phyloP scores from a whole-genome alignment of 1,284 basidiomycete genomes.

The Leccinum pachyderme region DNA sequence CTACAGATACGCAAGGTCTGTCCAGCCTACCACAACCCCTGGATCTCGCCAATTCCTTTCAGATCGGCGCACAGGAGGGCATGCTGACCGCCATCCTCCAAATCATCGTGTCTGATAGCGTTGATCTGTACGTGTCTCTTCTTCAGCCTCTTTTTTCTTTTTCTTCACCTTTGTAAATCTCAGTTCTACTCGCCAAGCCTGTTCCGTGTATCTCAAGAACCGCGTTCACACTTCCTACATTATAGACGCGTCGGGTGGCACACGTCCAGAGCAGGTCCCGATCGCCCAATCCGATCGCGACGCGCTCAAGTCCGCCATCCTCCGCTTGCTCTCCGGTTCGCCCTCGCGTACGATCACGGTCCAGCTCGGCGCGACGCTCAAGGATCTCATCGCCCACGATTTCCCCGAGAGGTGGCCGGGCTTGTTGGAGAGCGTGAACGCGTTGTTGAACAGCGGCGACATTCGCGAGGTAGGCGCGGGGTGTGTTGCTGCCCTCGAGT shows the following conservation, averaged over 20 bases:
- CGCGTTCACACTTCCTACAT: conserved; percentile 66
- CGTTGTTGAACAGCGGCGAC: conserved; percentile 58
- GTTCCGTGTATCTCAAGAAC: conserved; percentile 84
- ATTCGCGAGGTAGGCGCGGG: conserved; percentile 76
- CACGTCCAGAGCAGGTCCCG: conserved; percentile 56
- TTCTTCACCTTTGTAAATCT: neutral
- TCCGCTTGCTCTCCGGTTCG: conserved; percentile 66
- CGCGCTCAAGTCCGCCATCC: conserved; percentile 62
- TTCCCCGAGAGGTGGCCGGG: conserved; percentile 75
- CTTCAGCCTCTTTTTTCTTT: too few species aligned
- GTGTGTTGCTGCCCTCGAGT: conserved; percentile 71
- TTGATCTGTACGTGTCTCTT: conserved; percentile 67
- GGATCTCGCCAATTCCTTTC: conserved; percentile 10
- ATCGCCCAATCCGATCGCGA: conserved; percentile 67
- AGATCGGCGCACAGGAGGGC: conserved; percentile 78
- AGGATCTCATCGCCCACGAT: conserved; percentile 68
- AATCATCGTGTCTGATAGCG: conserved; percentile 72
- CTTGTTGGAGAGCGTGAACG: conserved; percentile 61
- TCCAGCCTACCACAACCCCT: neutral
- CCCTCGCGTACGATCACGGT: conserved; percentile 68
- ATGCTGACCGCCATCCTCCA: conserved; percentile 76
- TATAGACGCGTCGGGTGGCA: conserved; percentile 39
- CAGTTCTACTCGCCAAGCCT: conserved; percentile 72
- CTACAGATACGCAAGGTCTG: conserved; percentile 79
- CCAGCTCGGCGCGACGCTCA: conserved; percentile 71